A percentile compares a stretch with the other conserved stretches of the same genome.
phyloP scores from a whole-genome alignment of 2,329 filamentous ascomycete species.

The Colletotrichum lindemuthianum region DNA sequence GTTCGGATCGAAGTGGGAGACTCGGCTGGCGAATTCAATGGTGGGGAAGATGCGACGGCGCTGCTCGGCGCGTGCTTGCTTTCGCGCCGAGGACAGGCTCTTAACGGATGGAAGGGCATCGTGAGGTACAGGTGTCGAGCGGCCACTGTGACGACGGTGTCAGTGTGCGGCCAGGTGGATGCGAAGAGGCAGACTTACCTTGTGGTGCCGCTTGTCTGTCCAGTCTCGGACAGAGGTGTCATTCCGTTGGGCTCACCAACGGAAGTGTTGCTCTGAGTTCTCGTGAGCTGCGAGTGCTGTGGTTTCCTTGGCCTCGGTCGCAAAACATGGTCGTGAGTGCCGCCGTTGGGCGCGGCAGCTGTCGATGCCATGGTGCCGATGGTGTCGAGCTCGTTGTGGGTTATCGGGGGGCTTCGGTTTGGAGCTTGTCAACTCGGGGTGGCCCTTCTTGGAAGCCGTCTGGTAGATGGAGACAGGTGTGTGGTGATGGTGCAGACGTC shows the following conservation, averaged over 20 bases:
- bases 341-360: slow-evolving; percentile 27
- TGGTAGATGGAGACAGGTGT: too few species aligned
- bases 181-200: slow-evolving; percentile 21
- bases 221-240: slow-evolving; percentile 27
- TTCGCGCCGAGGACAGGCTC: slow-evolving; percentile 85
- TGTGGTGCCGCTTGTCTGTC: slow-evolving; percentile 32
- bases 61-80: slow-evolving; percentile 83
- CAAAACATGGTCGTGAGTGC: slow-evolving; percentile 53
- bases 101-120: slow-evolving; percentile 95
- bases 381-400: background rate
- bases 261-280: slow-evolving; percentile 34
- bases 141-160: slow-evolving; percentile 65
- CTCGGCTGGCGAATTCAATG: slow-evolving; percentile 87
- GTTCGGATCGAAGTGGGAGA: slow-evolving; percentile 94
- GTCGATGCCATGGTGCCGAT: slow-evolving; percentile 24
- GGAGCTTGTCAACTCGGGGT: background rate
- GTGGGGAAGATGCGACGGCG: slow-evolving; percentile 90
- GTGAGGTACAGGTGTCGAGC: slow-evolving; percentile 83
- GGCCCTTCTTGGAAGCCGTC: too few species aligned
- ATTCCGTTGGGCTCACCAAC: slow-evolving; percentile 24
- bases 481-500: too few species aligned
- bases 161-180: background rate
- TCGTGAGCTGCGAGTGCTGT: slow-evolving; percentile 52
- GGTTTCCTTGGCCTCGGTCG: slow-evolving; percentile 62
- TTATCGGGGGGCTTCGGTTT: background rate